Evolutionary conservation across 2,329 filamentous ascomycete species (phyloP).

Genomic region (Teratosphaeria pseudoeucalypti): DNA sequence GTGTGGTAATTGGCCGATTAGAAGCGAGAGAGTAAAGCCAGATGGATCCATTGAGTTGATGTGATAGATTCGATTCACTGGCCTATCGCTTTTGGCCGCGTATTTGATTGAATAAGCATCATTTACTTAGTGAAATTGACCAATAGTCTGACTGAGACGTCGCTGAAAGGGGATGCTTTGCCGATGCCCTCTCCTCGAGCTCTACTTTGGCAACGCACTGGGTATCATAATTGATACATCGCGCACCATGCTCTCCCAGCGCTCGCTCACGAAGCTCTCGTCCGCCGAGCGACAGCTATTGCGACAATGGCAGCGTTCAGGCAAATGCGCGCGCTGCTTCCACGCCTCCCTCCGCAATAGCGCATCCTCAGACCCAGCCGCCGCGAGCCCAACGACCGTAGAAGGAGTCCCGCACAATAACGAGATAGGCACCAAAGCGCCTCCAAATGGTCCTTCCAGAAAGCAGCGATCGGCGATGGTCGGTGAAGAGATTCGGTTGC

Average conservation of each 20-base stretch:
- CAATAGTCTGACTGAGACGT: neutral
- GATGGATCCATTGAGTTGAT: neutral
- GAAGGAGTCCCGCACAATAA: constrained; percentile 1
- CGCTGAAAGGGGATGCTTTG: neutral
- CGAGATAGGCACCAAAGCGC: constrained; percentile 7
- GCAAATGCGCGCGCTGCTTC: constrained; percentile 15
- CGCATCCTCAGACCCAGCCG: constrained; percentile 2
- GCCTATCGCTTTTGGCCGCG: too few relatives aligned
- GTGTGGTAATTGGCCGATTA: too few relatives aligned
- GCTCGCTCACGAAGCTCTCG: constrained; percentile 2
- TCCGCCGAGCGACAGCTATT: constrained; percentile 11
- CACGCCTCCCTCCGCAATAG: constrained; percentile 7
- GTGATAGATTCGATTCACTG: neutral
- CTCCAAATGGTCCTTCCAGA: constrained; percentile 11
- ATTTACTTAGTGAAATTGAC: neutral
- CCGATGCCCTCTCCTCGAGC: neutral
- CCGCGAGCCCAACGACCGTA: neutral
- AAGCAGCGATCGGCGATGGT: constrained; percentile 19
- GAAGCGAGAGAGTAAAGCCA: too few relatives aligned
- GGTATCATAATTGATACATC: neutral
- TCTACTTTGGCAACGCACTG: neutral
- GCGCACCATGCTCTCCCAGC: constrained; percentile 3
- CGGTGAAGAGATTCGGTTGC: constrained; percentile 16
- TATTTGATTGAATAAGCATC: neutral
- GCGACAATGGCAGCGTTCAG: constrained; percentile 11